Base-by-base conservation (phyloP, 108 stramenopile species). In the Pelagomonas calceolata region DNA sequence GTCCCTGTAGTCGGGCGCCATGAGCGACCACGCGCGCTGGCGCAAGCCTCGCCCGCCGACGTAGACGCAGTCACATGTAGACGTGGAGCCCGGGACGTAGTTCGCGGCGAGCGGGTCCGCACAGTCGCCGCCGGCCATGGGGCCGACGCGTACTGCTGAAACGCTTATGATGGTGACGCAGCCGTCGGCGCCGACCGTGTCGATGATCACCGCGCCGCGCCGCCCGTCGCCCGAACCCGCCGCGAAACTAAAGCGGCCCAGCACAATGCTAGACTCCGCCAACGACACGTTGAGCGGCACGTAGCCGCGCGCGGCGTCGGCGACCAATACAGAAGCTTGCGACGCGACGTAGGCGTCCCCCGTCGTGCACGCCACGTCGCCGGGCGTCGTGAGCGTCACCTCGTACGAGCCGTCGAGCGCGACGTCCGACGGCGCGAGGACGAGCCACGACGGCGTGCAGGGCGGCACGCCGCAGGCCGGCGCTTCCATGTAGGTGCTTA, bases 71-170 rank as follows among this genome's bases (percentile, higher is more conserved):
- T 36, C 64, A 26, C 51, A 1, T 26, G 26, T 26, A 15, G 30
- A 35, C 18, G 34, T 31, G 0, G 70, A 34, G 0, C 4, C 32
- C 46, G 70, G 32, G n/a, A 34, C 37, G 36, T 36, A 71, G 70
- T 45, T 71, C 32, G 64, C 70, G 12, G 70, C 43, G 35, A 64
- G 63, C 34, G 64, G 64, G 70, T 71, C 70, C 5, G 34, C 36
- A 64, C 70, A 71, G 32, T 35, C 63, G 17, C 1, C 34, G 64
- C 34, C 64, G 66, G 30, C 66, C 18, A 34, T 4, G 34, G 30
- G 33, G 66, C 34, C 34, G 30, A 66, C 32, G 45, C 43, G 69
- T 9, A 9, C 45, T 10, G 46, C 46, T 30, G n/a, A 7, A 26
- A 69, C 44, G 45, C 31, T 32, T 0, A 33, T 30, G 45, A 69